These are phyloP conservation scores for Coprinopsis marcescibilis DNA, from an alignment of 768 basidiomycete genomes.

Conservation along the genomic window DNA sequence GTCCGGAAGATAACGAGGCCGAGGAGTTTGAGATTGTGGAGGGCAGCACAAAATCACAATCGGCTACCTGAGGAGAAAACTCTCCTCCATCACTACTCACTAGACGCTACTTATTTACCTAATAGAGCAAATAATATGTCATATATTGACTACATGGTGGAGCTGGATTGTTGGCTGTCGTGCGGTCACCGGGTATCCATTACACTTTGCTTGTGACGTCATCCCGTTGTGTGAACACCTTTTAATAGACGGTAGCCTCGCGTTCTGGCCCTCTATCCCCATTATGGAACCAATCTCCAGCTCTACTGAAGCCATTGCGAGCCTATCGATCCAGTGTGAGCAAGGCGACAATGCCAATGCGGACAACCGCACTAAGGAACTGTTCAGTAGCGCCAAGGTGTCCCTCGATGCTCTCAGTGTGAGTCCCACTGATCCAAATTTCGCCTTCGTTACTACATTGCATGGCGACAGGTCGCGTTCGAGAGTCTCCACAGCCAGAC, in stretches of 20 bases:
- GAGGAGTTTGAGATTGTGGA: constrained; percentile 10
- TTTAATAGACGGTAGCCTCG: no score
- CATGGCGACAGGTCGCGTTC: constrained; percentile 33
- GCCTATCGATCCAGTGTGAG: background rate
- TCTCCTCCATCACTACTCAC: constrained; percentile 1
- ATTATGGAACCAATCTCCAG: constrained; percentile 1
- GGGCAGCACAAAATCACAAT: background rate
- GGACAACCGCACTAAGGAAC: background rate
- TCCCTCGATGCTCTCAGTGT: constrained; percentile 12
- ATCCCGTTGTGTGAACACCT: no score
- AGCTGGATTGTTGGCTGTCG: no score
- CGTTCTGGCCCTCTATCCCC: no score
- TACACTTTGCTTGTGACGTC: no score
- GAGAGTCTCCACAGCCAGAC: constrained; percentile 41
- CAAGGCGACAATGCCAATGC: background rate
- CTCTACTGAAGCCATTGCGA: background rate
- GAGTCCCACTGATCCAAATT: background rate
- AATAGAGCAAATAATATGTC: background rate
- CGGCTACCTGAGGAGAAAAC: no score
- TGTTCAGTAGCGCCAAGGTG: constrained; percentile 7
- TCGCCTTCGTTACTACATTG: background rate
- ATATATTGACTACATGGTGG: no score
- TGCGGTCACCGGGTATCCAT: no score
- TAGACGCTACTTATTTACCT: background rate
- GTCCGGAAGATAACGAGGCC: constrained; percentile 11